phyloP scores from a whole-genome alignment of 345 rosid species.

The Mallotus nudiflorus region DNA sequence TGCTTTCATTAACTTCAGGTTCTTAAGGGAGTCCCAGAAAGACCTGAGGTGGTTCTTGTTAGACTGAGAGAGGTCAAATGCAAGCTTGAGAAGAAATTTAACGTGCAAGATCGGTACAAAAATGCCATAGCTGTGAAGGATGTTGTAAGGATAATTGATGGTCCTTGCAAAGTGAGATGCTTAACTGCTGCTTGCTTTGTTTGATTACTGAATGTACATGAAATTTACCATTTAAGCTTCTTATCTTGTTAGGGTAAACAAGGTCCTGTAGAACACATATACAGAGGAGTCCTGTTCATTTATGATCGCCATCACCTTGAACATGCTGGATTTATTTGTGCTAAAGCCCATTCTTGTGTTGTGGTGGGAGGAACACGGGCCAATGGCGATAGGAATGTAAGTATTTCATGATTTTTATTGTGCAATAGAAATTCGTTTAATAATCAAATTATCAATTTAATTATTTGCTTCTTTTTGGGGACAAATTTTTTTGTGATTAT shows the following conservation, averaged over 20 bases:
- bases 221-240: constrained; percentile 12
- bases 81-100: constrained; percentile 75
- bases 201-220: neutral
- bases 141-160: constrained; percentile 76
- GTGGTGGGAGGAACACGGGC: constrained; percentile 85
- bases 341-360: constrained; percentile 65
- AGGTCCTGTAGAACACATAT: constrained; percentile 94
- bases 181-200: neutral
- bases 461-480: neutral
- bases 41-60: constrained; percentile 80
- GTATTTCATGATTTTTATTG: no score
- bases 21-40: constrained; percentile 92
- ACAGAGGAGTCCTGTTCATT: constrained; percentile 66
- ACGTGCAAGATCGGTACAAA: constrained; percentile 68
- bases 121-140: constrained; percentile 75
- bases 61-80: constrained; percentile 91
- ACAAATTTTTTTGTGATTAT: neutral
- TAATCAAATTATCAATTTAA: neutral
- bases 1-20: constrained; percentile 41
- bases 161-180: constrained; percentile 80
- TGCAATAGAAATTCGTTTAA: neutral
- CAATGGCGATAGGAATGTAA: constrained; percentile 70
- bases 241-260: constrained; percentile 71
- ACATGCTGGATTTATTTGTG: constrained; percentile 96
- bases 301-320: constrained; percentile 92